A percentile compares a stretch with the other conserved stretches of the same genome.
phyloP scores from a whole-genome alignment of 352 stramenopile genomes.

The Globisporangium rhizosaccharum region DNA sequence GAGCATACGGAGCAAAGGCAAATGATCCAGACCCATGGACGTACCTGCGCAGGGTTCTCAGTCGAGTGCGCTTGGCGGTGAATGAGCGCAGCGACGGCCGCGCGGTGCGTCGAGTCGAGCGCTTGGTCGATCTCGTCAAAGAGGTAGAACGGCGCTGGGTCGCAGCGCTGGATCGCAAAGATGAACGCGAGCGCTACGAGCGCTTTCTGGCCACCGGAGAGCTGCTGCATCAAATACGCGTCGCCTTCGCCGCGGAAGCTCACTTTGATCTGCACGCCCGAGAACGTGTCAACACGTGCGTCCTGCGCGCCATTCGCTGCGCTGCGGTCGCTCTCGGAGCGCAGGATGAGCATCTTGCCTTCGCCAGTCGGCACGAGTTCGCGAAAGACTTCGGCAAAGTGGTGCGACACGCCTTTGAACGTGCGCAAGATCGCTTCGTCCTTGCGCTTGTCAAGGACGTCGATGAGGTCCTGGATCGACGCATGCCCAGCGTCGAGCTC shows the following conservation, averaged over 20 bases:
- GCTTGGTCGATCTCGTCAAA: conserved; percentile 99
- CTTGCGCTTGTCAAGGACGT: conserved; percentile 95
- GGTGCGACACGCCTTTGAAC: conserved; percentile 96
- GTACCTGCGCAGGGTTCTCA: conserved; percentile 94
- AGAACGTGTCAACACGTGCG: conserved; percentile 89
- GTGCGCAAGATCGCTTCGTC: conserved; percentile 98
- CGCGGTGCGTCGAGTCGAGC: conserved; percentile 98
- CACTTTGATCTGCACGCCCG: conserved; percentile 98
- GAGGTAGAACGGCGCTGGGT: conserved; percentile 99
- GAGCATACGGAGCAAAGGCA: conserved; percentile 6
- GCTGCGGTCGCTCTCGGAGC: conserved; percentile 48
- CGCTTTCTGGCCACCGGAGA: conserved; percentile 99
- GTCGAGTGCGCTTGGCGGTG: conserved; percentile 93
- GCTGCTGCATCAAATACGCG: conserved; percentile 97
- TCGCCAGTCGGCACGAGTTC: conserved; percentile 96
- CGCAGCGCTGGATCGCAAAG: conserved; percentile 98
- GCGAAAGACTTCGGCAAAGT: conserved; percentile 98
- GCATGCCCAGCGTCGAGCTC: conserved; percentile 95
- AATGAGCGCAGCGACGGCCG: conserved; percentile 95
- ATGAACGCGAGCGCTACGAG: conserved; percentile 99
- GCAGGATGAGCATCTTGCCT: conserved; percentile 96
- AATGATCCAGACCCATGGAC: conserved; percentile 1
- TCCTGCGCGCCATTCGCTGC: conserved; percentile 21
- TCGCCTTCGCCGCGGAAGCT: conserved; percentile 95
- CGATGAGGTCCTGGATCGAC: conserved; percentile 82